A percentile compares a stretch with the other conserved stretches of the same genome.
phyloP scores from a whole-genome alignment of 2,329 filamentous ascomycete genomes.

The Nigrospora oryzae region DNA sequence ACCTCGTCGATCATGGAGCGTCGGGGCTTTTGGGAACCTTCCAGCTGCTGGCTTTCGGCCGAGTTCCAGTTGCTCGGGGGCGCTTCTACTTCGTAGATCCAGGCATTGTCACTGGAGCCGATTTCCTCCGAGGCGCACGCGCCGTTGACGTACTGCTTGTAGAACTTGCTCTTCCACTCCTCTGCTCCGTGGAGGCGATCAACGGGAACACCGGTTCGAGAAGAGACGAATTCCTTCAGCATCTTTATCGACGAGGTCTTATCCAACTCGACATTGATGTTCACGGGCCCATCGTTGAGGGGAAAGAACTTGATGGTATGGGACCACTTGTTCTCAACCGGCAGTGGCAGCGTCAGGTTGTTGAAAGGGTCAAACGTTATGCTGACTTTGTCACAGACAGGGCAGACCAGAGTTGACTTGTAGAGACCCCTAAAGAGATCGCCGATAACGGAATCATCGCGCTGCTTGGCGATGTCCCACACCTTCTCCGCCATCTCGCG shows the following conservation, averaged over 20 bases:
- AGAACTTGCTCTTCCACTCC: constrained; percentile 76
- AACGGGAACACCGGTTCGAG: constrained; percentile 53
- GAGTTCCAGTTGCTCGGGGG: constrained; percentile 70
- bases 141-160: constrained; percentile 72
- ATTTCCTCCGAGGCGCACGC: constrained; percentile 66
- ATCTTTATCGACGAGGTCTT: constrained; percentile 62
- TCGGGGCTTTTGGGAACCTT: constrained; percentile 22
- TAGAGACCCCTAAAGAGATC: constrained; percentile 97
- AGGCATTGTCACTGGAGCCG: constrained; percentile 51
- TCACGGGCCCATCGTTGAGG: constrained; percentile 60
- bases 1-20: constrained; percentile 41
- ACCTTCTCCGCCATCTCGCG: constrained; percentile 78
- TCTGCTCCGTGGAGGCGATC: constrained; percentile 72
- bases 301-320: constrained; percentile 72
- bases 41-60: constrained; percentile 36
- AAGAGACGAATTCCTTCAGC: constrained; percentile 64
- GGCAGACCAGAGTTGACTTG: constrained; percentile 93
- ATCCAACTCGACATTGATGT: constrained; percentile 71
- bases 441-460: constrained; percentile 91
- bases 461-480: constrained; percentile 83
- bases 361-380: constrained; percentile 99
- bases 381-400: constrained; percentile 86
- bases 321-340: constrained; percentile 75
- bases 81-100: constrained; percentile 70
- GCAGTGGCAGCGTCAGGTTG: constrained; percentile 83